Base-by-base conservation (phyloP, 2,329 filamentous ascomycete genomes). In the Colletotrichum spaethianum region DNA sequence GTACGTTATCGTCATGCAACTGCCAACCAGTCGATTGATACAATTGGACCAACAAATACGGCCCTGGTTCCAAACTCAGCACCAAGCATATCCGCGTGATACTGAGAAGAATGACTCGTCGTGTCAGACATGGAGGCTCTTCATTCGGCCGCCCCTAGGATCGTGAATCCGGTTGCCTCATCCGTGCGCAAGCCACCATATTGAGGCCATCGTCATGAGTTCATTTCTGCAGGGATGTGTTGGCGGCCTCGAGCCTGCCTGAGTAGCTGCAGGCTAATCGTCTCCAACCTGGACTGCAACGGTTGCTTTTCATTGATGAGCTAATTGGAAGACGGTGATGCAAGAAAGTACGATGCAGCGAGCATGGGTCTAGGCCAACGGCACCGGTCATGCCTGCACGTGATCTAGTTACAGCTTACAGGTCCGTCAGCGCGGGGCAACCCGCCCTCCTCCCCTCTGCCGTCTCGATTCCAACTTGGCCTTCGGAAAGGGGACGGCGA, bases 301-400 rank as follows among this genome's bases (percentile, higher is more conserved):
- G 31, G 2, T 16, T 26, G 14, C 16, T 26, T 16, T 50, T 20
- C 14, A n/a, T 14, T 28, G 14, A 38, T 26, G 8, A 31, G 44
- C 14, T n/a, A n/a, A n/a, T n/a, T 48, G 1, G 8, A 9, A 20
- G 16, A 20, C 31, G 26, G 8, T 42, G 33, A 20, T n/a, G 28
- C 28, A 42, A 4, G n/a, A 62, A 62, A 62, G 59, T 62, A 62
- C 59, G 16, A 46, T 62, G 59, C 59, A 62, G 42, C 20, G 26
- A 2, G 57, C 18, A 18, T 36, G 20, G 42, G 42, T 20, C 31
- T 26, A 20, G 40, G 4, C 42, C 12, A 33, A 36, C 14, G 6
- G 26, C 16, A 31, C 50, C 26, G 28, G 18, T 33, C 4, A 9
- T 11, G 14, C 12, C 20, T 9, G 2, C 59, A 62, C 59, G 59